These are phyloP conservation scores for Mediolabrus comicus DNA, from an alignment of 108 stramenopile species.

Conservation along the genomic window DNA sequence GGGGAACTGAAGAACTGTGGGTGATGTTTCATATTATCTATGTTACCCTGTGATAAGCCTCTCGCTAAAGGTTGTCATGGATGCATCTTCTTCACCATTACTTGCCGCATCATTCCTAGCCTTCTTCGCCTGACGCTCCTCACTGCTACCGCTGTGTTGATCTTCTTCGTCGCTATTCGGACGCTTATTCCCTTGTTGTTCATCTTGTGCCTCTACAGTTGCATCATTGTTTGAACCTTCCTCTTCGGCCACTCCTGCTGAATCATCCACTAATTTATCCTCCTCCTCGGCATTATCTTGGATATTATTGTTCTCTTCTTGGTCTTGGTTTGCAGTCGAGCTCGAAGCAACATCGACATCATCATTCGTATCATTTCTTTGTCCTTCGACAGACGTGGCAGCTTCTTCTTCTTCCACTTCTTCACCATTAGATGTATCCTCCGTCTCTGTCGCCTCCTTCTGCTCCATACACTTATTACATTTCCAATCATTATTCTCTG, in stretches of 20 bases:
- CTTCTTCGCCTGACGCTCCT: background rate
- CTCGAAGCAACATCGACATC: background rate
- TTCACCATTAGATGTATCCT: too few species aligned
- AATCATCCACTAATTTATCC: background rate
- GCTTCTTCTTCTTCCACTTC: background rate
- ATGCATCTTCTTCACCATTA: background rate
- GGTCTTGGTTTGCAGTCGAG: background rate
- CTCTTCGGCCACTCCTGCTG: background rate
- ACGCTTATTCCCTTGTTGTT: too few species aligned
- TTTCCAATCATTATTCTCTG: constrained; percentile 72
- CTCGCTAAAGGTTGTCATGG: background rate
- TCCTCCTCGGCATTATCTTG: background rate
- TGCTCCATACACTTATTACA: constrained; percentile 59
- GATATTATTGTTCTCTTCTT: background rate
- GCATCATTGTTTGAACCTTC: background rate
- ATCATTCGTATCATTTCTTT: background rate
- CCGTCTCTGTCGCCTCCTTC: background rate
- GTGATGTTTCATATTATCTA: too few species aligned
- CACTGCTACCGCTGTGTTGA: background rate
- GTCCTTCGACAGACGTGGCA: background rate
- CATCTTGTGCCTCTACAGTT: background rate
- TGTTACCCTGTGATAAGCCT: too few species aligned
- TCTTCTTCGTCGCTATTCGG: background rate
- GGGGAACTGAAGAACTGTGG: too few species aligned
- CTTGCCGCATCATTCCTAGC: background rate